Conservation (phyloP, 2,329 filamentous ascomycete genomes). For the Tolypocladium tropicale region DNA sequence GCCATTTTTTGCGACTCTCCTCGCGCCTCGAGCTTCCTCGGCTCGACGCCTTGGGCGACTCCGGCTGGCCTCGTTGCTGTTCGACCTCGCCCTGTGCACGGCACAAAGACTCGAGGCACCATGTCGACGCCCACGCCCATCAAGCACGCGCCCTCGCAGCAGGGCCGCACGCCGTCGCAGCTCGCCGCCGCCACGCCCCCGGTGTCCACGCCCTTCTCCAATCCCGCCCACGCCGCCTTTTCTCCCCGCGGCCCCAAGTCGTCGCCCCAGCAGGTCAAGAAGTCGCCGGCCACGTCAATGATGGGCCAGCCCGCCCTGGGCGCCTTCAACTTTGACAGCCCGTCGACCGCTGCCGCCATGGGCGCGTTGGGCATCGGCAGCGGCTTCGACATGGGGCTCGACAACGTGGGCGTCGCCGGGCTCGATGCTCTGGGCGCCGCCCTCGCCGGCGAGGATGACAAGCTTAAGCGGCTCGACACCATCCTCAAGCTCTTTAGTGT, state of each 20-base stretch:
- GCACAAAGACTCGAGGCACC: neutral
- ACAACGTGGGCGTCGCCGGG: slow-evolving; percentile 38
- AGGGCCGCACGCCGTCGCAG: slow-evolving; percentile 38
- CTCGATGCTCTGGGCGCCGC: slow-evolving; percentile 28
- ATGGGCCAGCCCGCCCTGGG: slow-evolving; percentile 34
- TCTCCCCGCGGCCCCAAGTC: slow-evolving; percentile 48
- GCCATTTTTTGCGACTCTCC: slow-evolving; percentile 2
- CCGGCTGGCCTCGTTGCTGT: slow-evolving; percentile 3
- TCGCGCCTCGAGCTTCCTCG: neutral
- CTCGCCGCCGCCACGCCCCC: slow-evolving; percentile 49
- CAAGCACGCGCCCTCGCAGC: slow-evolving; percentile 33
- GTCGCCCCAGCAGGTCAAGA: slow-evolving; percentile 55
- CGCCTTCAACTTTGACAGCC: slow-evolving; percentile 52
- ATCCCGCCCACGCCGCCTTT: slow-evolving; percentile 45
- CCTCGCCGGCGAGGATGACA: slow-evolving; percentile 42
- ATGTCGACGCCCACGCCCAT: slow-evolving; percentile 43
- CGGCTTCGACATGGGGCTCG: slow-evolving; percentile 41
- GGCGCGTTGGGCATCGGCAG: slow-evolving; percentile 41
- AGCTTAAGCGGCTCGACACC: slow-evolving; percentile 40
- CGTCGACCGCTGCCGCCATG: slow-evolving; percentile 51
- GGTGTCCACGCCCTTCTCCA: slow-evolving; percentile 58
- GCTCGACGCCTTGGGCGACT: too few species aligned
- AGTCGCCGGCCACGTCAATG: slow-evolving; percentile 48
- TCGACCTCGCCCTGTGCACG: neutral
- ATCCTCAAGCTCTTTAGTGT: slow-evolving; percentile 42